A percentile compares a stretch with the other conserved stretches of the same genome.
These are phyloP conservation scores for Rachicladosporium sp. DNA, from an alignment of 2,329 filamentous ascomycete species.

Conservation along the genomic window DNA sequence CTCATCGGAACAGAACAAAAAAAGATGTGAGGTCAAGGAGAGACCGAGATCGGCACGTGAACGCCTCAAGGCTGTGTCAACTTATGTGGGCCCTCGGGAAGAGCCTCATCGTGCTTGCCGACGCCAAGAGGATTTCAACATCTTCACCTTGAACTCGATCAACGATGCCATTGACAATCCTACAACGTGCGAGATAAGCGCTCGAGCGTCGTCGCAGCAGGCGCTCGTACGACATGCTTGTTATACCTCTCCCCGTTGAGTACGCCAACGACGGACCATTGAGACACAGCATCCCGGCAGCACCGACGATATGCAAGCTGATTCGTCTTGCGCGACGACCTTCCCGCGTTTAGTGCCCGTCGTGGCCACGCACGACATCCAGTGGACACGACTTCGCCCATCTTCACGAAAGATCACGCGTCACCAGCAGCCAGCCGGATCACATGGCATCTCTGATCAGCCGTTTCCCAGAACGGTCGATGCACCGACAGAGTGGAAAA, in stretches of 20 bases:
- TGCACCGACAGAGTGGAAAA: slow-evolving; percentile 11
- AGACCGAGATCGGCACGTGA: slow-evolving; percentile 3
- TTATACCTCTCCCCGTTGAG: slow-evolving; percentile 2
- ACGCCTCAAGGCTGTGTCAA: slow-evolving; percentile 2
- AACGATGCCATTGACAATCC: not conserved
- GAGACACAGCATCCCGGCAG: slow-evolving; percentile 1
- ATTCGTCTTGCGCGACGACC: slow-evolving; percentile 1
- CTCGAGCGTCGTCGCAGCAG: slow-evolving; percentile 1
- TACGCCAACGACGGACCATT: not conserved
- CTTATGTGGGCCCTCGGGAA: not conserved
- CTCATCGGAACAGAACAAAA: no score
- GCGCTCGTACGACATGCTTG: slow-evolving; percentile 5
- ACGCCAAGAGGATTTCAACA: slow-evolving; percentile 5
- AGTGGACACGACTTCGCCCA: slow-evolving; percentile 5
- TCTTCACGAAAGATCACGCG: slow-evolving; percentile 4
- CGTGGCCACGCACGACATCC: slow-evolving; percentile 6
- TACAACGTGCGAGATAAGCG: not conserved
- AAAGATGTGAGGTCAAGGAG: slow-evolving; percentile 1
- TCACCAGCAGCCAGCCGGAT: slow-evolving; percentile 4
- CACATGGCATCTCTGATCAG: slow-evolving; percentile 7
- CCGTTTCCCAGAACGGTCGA: slow-evolving; percentile 12
- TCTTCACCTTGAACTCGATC: not conserved
- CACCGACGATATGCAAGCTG: slow-evolving; percentile 4
- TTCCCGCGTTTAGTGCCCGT: slow-evolving; percentile 3
- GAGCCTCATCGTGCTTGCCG: slow-evolving; percentile 1